Conservation (phyloP, 176 grass and related monocot species). For the Luzula sylvatica region DNA sequence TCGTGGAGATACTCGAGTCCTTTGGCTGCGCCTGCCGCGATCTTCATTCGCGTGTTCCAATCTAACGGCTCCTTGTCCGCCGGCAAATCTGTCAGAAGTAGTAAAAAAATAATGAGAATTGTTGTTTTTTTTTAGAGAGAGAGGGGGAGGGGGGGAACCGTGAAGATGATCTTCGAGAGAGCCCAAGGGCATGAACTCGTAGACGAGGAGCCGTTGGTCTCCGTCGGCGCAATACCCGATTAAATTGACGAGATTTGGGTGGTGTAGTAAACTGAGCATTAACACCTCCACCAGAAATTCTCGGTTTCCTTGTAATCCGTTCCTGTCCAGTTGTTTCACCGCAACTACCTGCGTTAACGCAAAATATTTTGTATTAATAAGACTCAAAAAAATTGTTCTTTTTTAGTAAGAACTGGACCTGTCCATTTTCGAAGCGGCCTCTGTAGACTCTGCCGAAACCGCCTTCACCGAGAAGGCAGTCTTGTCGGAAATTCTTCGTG, state of each 20-base stretch:
- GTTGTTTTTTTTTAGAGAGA: background rate
- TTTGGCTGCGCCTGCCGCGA: slow-evolving; percentile 85
- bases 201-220: slow-evolving; percentile 85
- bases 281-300: slow-evolving; percentile 91
- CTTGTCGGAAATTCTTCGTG: slow-evolving; percentile 77
- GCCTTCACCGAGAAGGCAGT: slow-evolving; percentile 67
- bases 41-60: slow-evolving; percentile 89
- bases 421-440: slow-evolving; percentile 65
- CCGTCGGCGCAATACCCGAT: slow-evolving; percentile 91
- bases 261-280: slow-evolving; percentile 83
- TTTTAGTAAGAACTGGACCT: slow-evolving; percentile 29
- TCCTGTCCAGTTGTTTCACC: slow-evolving; percentile 86
- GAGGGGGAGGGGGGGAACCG: slow-evolving; percentile 34
- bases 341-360: slow-evolving; percentile 48
- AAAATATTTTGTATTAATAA: slow-evolving; percentile 5
- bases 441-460: slow-evolving; percentile 76
- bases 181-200: slow-evolving; percentile 91
- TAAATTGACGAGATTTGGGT: slow-evolving; percentile 79
- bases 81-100: slow-evolving; percentile 47
- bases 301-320: slow-evolving; percentile 84
- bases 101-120: background rate
- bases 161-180: slow-evolving; percentile 91
- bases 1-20: slow-evolving; percentile 87
- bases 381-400: background rate
- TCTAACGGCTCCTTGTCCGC: slow-evolving; percentile 77